phyloP scores from a whole-genome alignment of 768 basidiomycete genomes.

The Dioszegia aurantiaca region DNA sequence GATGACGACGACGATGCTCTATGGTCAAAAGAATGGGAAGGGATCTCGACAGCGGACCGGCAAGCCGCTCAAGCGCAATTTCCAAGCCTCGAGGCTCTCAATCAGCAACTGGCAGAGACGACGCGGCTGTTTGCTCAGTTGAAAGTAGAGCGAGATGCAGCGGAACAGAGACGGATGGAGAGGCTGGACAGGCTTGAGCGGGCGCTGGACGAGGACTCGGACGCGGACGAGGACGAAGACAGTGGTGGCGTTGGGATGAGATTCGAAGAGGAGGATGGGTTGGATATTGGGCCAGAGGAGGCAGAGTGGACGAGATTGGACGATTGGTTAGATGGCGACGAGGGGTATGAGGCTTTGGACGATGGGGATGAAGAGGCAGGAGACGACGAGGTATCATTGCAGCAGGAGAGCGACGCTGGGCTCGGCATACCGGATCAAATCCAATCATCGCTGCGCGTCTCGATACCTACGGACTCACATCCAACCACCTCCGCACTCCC shows the following conservation, averaged over 20 bases:
- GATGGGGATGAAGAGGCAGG: background rate
- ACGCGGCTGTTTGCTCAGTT: conserved; percentile 6
- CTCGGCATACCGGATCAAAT: background rate
- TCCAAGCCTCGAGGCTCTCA: conserved; percentile 28
- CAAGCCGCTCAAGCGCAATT: conserved; percentile 17
- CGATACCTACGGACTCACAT: background rate
- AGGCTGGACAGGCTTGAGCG: conserved; percentile 6
- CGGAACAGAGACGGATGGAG: conserved; percentile 10
- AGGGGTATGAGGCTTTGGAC: background rate
- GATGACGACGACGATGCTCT: background rate
- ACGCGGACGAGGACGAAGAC: conserved; percentile 9
- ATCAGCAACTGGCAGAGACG: conserved; percentile 8
- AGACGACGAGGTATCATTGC: background rate
- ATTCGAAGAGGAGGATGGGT: conserved; percentile 11
- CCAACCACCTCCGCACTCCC: background rate
- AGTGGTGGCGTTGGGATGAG: conserved; percentile 7
- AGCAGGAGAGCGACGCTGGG: background rate
- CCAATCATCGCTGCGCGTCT: background rate
- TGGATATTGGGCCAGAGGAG: conserved; percentile 19
- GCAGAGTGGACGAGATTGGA: conserved; percentile 43
- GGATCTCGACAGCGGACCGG: background rate
- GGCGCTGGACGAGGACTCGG: conserved; percentile 13
- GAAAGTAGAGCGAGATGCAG: conserved; percentile 10
- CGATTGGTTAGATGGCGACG: conserved; percentile 37
- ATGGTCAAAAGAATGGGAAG: conserved; percentile 5